A percentile compares a stretch with the other conserved stretches of the same genome.
phyloP scores from a whole-genome alignment of 2,329 filamentous ascomycete species.

The Monilinia vaccinii-corymbosi region DNA sequence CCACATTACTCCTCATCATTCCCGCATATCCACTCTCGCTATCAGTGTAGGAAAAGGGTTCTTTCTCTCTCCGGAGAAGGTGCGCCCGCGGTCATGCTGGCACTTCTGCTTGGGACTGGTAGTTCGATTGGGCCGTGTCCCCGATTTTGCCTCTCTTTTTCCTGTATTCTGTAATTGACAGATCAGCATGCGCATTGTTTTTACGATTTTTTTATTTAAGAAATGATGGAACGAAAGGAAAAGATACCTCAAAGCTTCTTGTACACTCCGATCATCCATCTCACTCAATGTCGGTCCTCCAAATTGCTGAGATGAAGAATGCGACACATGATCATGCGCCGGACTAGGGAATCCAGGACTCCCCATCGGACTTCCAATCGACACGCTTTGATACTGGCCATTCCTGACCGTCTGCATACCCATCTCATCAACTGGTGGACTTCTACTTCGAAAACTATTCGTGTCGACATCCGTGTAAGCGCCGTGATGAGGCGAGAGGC shows the following conservation, averaged over 20 bases:
- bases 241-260: conserved; percentile 3
- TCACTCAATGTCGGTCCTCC: background rate
- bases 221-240: background rate
- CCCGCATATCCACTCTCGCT: conserved; percentile 10
- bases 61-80: conserved; percentile 1
- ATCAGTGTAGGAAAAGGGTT: conserved; percentile 5
- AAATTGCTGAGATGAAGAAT: background rate
- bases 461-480: conserved; percentile 3
- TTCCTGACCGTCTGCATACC: conserved; percentile 7
- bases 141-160: conserved; percentile 2
- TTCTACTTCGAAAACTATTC: conserved; percentile 7
- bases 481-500: conserved; percentile 1
- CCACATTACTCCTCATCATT: background rate
- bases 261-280: conserved; percentile 5
- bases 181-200: background rate
- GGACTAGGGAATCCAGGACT: conserved; percentile 7
- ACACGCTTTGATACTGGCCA: conserved; percentile 8
- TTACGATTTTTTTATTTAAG: background rate
- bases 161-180: background rate
- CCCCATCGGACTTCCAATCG: background rate
- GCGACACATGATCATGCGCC: background rate
- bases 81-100: background rate
- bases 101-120: conserved; percentile 4
- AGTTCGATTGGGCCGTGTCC: conserved; percentile 2
- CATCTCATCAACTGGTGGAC: conserved; percentile 5